Evolutionary conservation across 306 rosid genomes (phyloP), one percentile per base, ranked within the genome.

Genomic region (Vigna trinervia): DNA sequence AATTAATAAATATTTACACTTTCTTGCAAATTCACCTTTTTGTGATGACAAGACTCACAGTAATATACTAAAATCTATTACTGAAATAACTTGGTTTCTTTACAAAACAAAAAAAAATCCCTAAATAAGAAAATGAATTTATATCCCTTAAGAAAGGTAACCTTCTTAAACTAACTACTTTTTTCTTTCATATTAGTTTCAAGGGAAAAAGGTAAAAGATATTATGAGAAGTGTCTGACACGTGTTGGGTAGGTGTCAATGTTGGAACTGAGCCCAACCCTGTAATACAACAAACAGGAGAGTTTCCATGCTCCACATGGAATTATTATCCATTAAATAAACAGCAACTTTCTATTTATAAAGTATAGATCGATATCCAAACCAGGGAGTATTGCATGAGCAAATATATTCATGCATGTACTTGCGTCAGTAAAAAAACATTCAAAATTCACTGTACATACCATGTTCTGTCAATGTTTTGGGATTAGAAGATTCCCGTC

Each of bases 401-500:
- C 78, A 71, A 41, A 17, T 4, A 15, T 19, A 73, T 45, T 57
- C 81, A 54, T 61, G 53, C 12, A 47, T 19, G 73, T 6, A 83
- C n/a, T 50, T 30, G 28, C 32, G 50, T 9, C 32, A 38, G 34
- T 56, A 14, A 47, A 53, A 47, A 53, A 32, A 57, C 6, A 58
- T 30, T 50, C 72, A 38, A 26, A 64, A 56, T 69, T 43, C 70
- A 81, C 45, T 54, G 34, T 39, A 54, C 87, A 22, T 88, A 89
- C 92, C 83, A 66, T 85, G 76, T 64, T 83, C 79, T 23, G 19
- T 68, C 6, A 67, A 73, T 23, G 67, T 63, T 82, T 59, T 86
- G 23, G 70, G 75, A 75, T 77, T 83, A 73, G 76, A 81, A 47
- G 83, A 59, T 70, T 87, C 87, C 78, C 83, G 80, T 82, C 77